Conservation (phyloP, 495 filamentous ascomycete genomes). For the Elaphomyces granulatus region DNA sequence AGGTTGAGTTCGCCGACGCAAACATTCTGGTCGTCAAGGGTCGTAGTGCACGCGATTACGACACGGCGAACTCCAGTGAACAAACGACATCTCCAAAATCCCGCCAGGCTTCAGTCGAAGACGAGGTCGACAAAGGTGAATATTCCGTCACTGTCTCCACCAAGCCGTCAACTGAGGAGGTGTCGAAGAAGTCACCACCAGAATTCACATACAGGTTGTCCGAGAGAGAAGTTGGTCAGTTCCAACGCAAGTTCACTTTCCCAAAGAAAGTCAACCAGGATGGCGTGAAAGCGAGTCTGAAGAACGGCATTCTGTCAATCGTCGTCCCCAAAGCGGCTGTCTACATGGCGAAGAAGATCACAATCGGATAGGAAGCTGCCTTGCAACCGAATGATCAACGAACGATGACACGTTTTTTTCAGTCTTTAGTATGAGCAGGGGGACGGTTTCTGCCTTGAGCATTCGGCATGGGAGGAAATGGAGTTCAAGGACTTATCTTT, state of each 20-base stretch:
- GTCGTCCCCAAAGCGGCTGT: constrained; percentile 62
- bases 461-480: too few species aligned
- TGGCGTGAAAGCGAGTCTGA: constrained; percentile 54
- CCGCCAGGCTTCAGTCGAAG: constrained; percentile 51
- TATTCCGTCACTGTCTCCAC: constrained; percentile 2
- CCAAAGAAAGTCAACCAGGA: constrained; percentile 62
- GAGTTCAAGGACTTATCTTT: too few species aligned
- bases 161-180: constrained; percentile 5
- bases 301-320: constrained; percentile 59
- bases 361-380: constrained; percentile 40
- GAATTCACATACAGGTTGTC: constrained; percentile 57
- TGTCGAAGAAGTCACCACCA: constrained; percentile 19
- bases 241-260: constrained; percentile 69
- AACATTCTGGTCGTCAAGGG: constrained; percentile 65
- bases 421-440: too few species aligned
- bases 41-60: constrained; percentile 43
- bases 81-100: constrained; percentile 13
- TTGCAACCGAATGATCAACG: too few species aligned
- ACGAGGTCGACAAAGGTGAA: constrained; percentile 33
- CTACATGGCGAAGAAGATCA: constrained; percentile 37
- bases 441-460: too few species aligned
- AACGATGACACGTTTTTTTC: too few species aligned
- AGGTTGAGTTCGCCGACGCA: constrained; percentile 72
- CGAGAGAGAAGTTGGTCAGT: constrained; percentile 70
- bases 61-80: constrained; percentile 18